These are phyloP conservation scores for Theileria orientalis DNA, from an alignment of 169 alveolate genomes.

Conservation along the genomic window DNA sequence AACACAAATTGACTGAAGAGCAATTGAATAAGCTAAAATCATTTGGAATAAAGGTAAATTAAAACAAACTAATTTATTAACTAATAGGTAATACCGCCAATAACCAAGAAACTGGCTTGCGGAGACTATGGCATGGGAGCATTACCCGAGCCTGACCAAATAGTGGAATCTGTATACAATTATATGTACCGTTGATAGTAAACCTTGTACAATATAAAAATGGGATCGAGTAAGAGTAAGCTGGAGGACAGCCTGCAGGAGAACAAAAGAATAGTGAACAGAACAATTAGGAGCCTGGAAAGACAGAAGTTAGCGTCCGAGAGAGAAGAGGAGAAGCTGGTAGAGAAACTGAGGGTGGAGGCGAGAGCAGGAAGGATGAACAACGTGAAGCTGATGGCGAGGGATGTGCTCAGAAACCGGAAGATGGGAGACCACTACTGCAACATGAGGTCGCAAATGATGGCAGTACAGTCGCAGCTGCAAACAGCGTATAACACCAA, in stretches of 20 bases:
- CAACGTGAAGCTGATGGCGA: constrained; percentile 30
- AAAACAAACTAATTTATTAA: not conserved
- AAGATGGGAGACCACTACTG: constrained; percentile 32
- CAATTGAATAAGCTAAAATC: constrained; percentile 73
- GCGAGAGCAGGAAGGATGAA: constrained; percentile 40
- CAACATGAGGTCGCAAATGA: constrained; percentile 51
- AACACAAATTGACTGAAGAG: constrained; percentile 83
- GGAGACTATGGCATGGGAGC: constrained; percentile 47
- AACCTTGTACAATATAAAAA: constrained; percentile 3
- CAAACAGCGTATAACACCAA: constrained; percentile 52
- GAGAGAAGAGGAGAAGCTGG: constrained; percentile 28
- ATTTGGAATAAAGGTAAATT: constrained; percentile 63
- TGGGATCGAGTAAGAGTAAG: constrained; percentile 38
- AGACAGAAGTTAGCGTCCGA: constrained; percentile 39
- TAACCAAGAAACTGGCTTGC: constrained; percentile 13
- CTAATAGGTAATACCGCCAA: constrained; percentile 15
- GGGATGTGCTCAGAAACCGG: constrained; percentile 47
- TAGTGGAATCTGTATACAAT: not conserved
- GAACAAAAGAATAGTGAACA: constrained; percentile 35
- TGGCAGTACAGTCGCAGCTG: constrained; percentile 31
- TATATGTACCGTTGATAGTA: not conserved
- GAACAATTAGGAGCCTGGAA: constrained; percentile 51
- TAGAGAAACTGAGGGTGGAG: constrained; percentile 29
- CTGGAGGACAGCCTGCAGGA: constrained; percentile 48
- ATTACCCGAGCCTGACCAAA: constrained; percentile 26